Conservation (phyloP, 805 yeast genomes). For the Starmerella bombi region DNA sequence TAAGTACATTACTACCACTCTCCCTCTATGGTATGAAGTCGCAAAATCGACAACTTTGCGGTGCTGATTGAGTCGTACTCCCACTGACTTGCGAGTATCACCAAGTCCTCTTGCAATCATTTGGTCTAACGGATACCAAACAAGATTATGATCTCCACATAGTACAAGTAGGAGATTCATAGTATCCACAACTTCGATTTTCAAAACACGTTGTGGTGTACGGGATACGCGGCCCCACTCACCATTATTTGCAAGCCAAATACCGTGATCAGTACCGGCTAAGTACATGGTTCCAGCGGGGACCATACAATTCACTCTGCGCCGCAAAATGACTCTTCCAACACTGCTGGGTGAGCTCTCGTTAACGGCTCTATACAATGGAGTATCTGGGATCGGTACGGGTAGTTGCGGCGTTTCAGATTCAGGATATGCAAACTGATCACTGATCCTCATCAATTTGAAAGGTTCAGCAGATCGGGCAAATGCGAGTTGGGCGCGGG, state of each 20-base stretch:
- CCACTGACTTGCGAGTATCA: conserved; percentile 25
- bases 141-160: conserved; percentile 44
- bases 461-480: conserved; percentile 41
- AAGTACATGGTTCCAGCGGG: conserved; percentile 31
- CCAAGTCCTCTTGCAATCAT: conserved; percentile 30
- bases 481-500: conserved; percentile 26
- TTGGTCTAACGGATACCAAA: conserved; percentile 51
- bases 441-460: conserved; percentile 39
- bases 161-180: conserved; percentile 42
- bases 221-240: conserved; percentile 46
- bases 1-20: conserved; percentile 44
- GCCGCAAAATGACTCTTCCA: conserved; percentile 24
- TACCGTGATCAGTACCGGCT: conserved; percentile 51
- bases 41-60: conserved; percentile 42
- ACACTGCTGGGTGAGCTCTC: conserved; percentile 5
- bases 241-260: conserved; percentile 35
- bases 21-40: conserved; percentile 55
- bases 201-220: conserved; percentile 27
- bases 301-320: conserved; percentile 33
- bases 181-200: conserved; percentile 46
- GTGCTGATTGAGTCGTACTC: conserved; percentile 34
- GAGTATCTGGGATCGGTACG: conserved; percentile 24
- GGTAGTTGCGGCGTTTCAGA: conserved; percentile 33
- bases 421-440: conserved; percentile 53
- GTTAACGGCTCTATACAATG: conserved; percentile 27